Base-by-base conservation (phyloP, 2,329 filamentous ascomycete genomes). In the Fusarium brachygibbosum region DNA sequence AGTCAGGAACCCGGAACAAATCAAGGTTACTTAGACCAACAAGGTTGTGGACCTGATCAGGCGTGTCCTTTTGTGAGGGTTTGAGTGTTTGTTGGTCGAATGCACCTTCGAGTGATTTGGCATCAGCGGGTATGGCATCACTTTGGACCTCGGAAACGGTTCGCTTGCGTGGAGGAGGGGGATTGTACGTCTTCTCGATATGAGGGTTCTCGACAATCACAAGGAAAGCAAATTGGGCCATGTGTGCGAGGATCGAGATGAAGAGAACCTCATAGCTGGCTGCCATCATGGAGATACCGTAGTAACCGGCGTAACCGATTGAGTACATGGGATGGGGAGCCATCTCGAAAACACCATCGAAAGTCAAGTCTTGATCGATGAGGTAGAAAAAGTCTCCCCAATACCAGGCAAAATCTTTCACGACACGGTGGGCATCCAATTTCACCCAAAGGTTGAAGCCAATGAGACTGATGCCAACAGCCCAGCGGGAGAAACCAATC, bases 331-430 rank as follows among this genome's bases (percentile, higher is more conserved):
- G 95, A 78, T 98, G 96, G 32, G 96, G 96, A 21, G 96, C 96
- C 91, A 99, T 97, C 82, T 99, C 96, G 78, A 98, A 99, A 68
- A 99, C 96, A 58, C 96, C 96, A 77, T 99, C 96, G 79, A 99
- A 99, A 50, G 94, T 98, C 78, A 99, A 85, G 77, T 97, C 93
- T 82, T 98, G 94, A 81, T 99, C 96, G 79, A 99, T 93, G 76
- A 99, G 90, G 81, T 94, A 99, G 85, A 98, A 99, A 82, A 98
- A 98, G 81, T 99, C 96, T 66, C 96, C 96, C 96, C 96, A 99
- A 82, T 98, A 99, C 96, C 96, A 99, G 29, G 96, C 96, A 82
- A 94, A 99, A 81, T 99, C 96, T 81, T 98, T 98, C 77, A 99
- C 96, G 50, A 99, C 96, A 65, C 96, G 88, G 80, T 99, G 96